Evolutionary conservation across 257 asterid genomes (phyloP).

Genomic region (Solanum lignicaule): DNA sequence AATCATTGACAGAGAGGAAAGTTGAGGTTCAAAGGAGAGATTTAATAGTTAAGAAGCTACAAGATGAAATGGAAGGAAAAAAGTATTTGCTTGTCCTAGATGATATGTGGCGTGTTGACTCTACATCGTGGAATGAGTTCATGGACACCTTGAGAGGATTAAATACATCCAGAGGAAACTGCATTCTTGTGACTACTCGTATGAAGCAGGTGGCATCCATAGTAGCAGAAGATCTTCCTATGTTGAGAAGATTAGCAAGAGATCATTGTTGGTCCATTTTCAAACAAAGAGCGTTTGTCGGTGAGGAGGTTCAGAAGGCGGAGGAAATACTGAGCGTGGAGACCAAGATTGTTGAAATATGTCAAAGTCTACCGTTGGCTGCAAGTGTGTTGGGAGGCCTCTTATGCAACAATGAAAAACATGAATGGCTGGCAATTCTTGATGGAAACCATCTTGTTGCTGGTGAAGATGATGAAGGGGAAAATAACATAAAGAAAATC

Average conservation of each 20-base stretch:
- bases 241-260: not conserved
- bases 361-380: slow-evolving; percentile 10
- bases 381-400: slow-evolving; percentile 3
- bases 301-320: not conserved
- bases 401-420: not conserved
- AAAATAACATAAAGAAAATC: not conserved
- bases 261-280: not conserved
- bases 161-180: not conserved
- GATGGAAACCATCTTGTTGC: not conserved
- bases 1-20: not conserved
- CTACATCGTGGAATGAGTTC: not conserved
- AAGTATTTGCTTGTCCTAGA: not conserved
- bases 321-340: not conserved
- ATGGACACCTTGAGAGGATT: not conserved
- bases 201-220: not conserved
- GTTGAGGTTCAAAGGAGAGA: not conserved
- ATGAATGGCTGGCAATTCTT: slow-evolving; percentile 4
- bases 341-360: not conserved
- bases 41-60: not conserved
- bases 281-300: not conserved
- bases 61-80: not conserved
- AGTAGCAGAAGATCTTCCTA: not conserved
- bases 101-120: not conserved
- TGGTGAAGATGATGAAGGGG: not conserved
- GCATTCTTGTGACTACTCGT: slow-evolving; percentile 16